Evolutionary conservation across 2,329 filamentous ascomycete species (phyloP).

Genomic region (Pseudogymnoascus sp.): DNA sequence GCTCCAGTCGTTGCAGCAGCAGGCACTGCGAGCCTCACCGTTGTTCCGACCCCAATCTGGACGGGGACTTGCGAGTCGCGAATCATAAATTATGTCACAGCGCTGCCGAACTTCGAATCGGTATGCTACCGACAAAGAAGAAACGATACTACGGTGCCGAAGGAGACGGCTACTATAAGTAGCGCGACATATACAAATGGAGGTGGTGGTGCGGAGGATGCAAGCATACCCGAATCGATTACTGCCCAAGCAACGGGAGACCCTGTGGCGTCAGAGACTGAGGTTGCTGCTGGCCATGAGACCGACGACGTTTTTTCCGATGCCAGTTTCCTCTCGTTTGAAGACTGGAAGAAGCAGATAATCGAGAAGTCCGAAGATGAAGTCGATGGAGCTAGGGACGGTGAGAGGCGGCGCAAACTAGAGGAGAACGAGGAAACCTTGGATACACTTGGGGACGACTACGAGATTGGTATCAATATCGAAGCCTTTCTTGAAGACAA

Average conservation of each 20-base stretch:
- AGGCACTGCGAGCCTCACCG: not conserved
- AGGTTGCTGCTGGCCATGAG: constrained; percentile 26
- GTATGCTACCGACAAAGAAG: constrained; percentile 26
- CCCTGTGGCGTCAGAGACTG: not conserved
- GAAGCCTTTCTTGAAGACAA: constrained; percentile 46
- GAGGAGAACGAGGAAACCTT: constrained; percentile 57
- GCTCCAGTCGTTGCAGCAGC: not conserved
- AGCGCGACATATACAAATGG: constrained; percentile 10
- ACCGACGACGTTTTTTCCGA: constrained; percentile 60
- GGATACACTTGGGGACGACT: constrained; percentile 76
- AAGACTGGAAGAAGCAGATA: constrained; percentile 96
- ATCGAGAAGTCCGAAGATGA: constrained; percentile 66
- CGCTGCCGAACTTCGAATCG: constrained; percentile 63
- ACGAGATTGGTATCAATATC: constrained; percentile 73
- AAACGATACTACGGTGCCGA: not conserved
- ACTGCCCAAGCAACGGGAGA: constrained; percentile 11
- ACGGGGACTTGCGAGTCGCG: constrained; percentile 42
- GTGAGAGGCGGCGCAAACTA: constrained; percentile 41
- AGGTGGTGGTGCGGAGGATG: constrained; percentile 7
- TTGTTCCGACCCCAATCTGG: not conserved
- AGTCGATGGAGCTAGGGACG: constrained; percentile 42
- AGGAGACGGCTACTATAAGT: constrained; percentile 12
- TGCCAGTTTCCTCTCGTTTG: constrained; percentile 86
- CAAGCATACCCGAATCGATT: constrained; percentile 8
- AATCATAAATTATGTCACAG: constrained; percentile 77